phyloP scores from a whole-genome alignment of 2,329 filamentous ascomycete genomes.

The Blumeria graminis region DNA sequence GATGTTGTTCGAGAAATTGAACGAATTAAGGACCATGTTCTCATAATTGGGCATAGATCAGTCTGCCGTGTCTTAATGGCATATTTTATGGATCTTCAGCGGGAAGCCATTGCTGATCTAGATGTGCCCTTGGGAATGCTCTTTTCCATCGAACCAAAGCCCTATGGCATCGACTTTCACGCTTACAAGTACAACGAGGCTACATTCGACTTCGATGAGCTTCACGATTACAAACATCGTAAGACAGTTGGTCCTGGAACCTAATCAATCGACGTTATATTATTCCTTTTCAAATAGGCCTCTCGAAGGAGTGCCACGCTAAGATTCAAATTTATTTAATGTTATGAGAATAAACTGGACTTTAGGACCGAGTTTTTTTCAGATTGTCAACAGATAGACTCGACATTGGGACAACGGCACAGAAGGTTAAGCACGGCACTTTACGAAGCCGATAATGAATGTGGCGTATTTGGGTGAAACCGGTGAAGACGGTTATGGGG shows the following conservation, averaged over 20 bases:
- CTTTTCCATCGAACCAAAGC: slow-evolving; percentile 89
- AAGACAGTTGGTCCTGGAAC: slow-evolving; percentile 18
- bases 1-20: slow-evolving; percentile 95
- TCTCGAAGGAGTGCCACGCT: background rate
- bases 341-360: background rate
- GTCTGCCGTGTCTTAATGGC: slow-evolving; percentile 81
- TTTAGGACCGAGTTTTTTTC: background rate
- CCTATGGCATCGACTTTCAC: slow-evolving; percentile 92
- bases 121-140: slow-evolving; percentile 85
- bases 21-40: slow-evolving; percentile 83
- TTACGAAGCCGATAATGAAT: background rate
- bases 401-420: background rate
- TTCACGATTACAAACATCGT: slow-evolving; percentile 61
- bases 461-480: too few species aligned
- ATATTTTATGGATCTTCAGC: slow-evolving; percentile 82
- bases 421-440: background rate
- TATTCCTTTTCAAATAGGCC: background rate
- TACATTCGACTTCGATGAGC: slow-evolving; percentile 57
- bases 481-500: too few species aligned
- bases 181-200: slow-evolving; percentile 73
- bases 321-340: background rate
- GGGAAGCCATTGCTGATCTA: slow-evolving; percentile 79
- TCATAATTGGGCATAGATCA: slow-evolving; percentile 80
- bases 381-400: background rate
- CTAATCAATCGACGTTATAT: background rate